Evolutionary conservation across 164 flowering plant genomes (phyloP).

Genomic region (Dillenia turbinata): DNA sequence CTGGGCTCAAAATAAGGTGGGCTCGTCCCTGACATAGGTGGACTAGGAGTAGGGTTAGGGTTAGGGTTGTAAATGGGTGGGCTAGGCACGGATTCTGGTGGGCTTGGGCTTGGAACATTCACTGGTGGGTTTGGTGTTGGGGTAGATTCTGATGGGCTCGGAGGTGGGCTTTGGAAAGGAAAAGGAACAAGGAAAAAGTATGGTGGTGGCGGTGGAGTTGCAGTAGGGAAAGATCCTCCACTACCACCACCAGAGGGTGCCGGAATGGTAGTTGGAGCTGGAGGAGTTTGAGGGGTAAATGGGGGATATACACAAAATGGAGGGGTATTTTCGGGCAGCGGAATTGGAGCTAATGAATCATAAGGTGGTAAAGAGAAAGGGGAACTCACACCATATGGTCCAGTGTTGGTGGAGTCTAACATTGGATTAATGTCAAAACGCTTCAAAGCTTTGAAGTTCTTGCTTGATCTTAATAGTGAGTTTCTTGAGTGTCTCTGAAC

Average conservation of each 20-base stretch:
- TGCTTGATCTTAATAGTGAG: conserved; percentile 12
- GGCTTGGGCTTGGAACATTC: conserved; percentile 20
- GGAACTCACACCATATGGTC: conserved; percentile 48
- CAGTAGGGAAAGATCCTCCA: conserved; percentile 1
- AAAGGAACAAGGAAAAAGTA: conserved; percentile 24
- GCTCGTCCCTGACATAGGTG: conserved; percentile 25
- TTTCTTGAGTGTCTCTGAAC: conserved; percentile 2
- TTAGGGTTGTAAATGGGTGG: conserved; percentile 13
- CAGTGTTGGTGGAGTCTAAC: conserved; percentile 22
- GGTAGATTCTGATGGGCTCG: conserved; percentile 28
- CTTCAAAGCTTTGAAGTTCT: conserved; percentile 25
- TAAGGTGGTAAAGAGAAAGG: conserved; percentile 58
- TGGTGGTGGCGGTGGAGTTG: conserved; percentile 26
- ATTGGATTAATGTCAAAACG: conserved; percentile 18
- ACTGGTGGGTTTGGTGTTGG: conserved; percentile 28
- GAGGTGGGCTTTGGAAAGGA: conserved; percentile 42
- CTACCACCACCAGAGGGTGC: conserved; percentile 8
- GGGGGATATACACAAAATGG: conserved; percentile 64
- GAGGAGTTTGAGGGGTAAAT: conserved; percentile 34
- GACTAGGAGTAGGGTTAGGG: conserved; percentile 21
- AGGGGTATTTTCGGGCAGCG: conserved; percentile 45
- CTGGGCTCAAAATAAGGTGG: conserved; percentile 31
- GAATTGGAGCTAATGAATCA: conserved; percentile 45
- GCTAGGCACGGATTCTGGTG: conserved; percentile 13
- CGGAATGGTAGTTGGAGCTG: conserved; percentile 31